Evolutionary conservation across 108 stramenopile genomes (phyloP), one percentile per base, ranked within the genome.

Genomic region (Cyclotella cryptica): DNA sequence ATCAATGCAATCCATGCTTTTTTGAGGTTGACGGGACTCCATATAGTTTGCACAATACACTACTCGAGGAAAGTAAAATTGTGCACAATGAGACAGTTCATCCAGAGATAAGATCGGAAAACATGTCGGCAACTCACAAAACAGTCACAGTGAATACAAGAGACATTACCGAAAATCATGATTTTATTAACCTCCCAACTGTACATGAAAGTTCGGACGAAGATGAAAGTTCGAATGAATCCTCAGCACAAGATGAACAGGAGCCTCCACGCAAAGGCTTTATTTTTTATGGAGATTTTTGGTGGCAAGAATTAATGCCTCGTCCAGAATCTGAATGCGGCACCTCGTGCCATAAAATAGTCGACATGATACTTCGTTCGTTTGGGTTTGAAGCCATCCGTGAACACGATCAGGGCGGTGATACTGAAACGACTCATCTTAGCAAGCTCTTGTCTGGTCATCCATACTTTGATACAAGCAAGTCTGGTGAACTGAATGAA

Each of bases 101-200:
- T n/a, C 0, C 42, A 2, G 44, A 72, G 14, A 0, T 27, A 9
- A 17, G 12, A 19, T 19, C 21, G 47, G 24, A 59, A 47, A 42
- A 18, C 14, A 17, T 9, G 15, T 8, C 42, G 39, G 49, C 15
- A 28, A 14, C 30, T 10, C 35, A 44, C 22, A 40, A 66, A n/a
- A 22, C 14, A 14, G 54, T 15, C 15, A 19, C 42, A 35, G 57
- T 55, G 28, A 53, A 69, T 26, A 22, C 29, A 11, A 17, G 28
- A 17, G 71, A 60, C 13, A 35, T 79, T 55, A 46, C 45, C 55
- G 55, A 79, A 14, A 79, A 79, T 29, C 54, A 53, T 17, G 79
- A 80, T 43, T 72, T 51, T 61, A 51, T 80, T n/a, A 51, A 55
- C 41, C 72, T 80, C 11, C 79, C 72, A 26, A 43, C 13, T 60